Evolutionary conservation across 352 stramenopile genomes (phyloP).

Genomic region (Globisporangium barbulae): DNA sequence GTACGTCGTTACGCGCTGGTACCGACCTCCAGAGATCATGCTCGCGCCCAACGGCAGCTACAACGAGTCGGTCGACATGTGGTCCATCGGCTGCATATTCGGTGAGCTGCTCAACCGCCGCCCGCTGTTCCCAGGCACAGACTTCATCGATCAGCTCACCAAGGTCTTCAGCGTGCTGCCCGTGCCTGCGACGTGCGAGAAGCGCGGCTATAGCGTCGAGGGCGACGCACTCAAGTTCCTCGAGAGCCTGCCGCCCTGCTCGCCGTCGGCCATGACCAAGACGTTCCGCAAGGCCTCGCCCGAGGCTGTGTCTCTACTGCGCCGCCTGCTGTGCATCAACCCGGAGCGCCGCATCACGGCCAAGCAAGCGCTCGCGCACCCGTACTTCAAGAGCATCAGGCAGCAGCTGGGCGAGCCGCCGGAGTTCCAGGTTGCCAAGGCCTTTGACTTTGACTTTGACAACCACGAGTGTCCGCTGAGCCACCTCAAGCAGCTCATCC

Average conservation of each 20-base stretch:
- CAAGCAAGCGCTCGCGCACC: conserved; percentile 87
- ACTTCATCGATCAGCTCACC: conserved; percentile 83
- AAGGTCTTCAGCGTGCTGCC: conserved; percentile 70
- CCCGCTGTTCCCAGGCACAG: conserved; percentile 68
- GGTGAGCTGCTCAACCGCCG: conserved; percentile 86
- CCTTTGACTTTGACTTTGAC: conserved; percentile 86
- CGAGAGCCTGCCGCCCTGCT: conserved; percentile 66
- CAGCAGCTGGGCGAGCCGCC: conserved; percentile 66
- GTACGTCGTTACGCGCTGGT: conserved; percentile 92
- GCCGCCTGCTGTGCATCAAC: conserved; percentile 85
- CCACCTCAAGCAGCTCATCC: conserved; percentile 67
- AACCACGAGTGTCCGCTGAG: conserved; percentile 58
- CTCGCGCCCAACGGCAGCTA: conserved; percentile 74
- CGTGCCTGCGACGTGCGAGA: conserved; percentile 56
- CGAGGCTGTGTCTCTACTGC: conserved; percentile 65
- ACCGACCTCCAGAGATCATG: conserved; percentile 86
- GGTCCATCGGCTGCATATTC: conserved; percentile 92
- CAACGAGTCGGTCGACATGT: conserved; percentile 83
- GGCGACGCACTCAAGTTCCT: conserved; percentile 77
- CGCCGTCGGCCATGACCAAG: conserved; percentile 64
- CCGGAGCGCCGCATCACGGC: conserved; percentile 86
- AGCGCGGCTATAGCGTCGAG: conserved; percentile 72
- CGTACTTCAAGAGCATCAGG: conserved; percentile 86
- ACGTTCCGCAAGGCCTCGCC: conserved; percentile 62
- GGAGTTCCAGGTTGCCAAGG: conserved; percentile 57